Evolutionary conservation across 345 rosid genomes (phyloP).

Genomic region (Anacardium occidentale): DNA sequence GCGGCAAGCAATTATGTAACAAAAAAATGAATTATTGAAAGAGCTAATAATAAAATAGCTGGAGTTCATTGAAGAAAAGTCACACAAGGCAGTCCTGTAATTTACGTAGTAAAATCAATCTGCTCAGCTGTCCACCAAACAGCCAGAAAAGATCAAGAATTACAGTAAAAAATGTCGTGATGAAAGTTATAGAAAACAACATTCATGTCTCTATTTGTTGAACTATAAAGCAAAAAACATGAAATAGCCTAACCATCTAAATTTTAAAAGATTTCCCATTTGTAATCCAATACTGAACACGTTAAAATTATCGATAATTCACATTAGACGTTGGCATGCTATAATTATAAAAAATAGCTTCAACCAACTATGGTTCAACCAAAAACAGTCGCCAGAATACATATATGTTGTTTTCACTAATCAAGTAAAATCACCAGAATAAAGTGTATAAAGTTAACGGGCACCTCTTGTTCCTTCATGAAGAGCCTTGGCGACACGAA

Average conservation of each 20-base stretch:
- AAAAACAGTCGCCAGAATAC: background rate
- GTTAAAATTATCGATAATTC: background rate
- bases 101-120: background rate
- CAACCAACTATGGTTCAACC: background rate
- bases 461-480: conserved; percentile 82
- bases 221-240: background rate
- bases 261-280: background rate
- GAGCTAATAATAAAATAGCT: background rate
- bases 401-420: background rate
- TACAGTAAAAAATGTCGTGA: background rate
- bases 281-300: background rate
- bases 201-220: background rate
- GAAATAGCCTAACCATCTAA: background rate
- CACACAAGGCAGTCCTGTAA: background rate
- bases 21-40: background rate
- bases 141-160: background rate
- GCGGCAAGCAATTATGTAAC: background rate
- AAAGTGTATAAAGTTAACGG: background rate
- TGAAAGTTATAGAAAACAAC: background rate
- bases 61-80: background rate
- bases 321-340: background rate
- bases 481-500: conserved; percentile 93
- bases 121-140: background rate
- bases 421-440: no score
- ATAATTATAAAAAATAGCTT: background rate